Base-by-base conservation (phyloP, 2,329 filamentous ascomycete species). In the Davidsoniella neocaledoniae region DNA sequence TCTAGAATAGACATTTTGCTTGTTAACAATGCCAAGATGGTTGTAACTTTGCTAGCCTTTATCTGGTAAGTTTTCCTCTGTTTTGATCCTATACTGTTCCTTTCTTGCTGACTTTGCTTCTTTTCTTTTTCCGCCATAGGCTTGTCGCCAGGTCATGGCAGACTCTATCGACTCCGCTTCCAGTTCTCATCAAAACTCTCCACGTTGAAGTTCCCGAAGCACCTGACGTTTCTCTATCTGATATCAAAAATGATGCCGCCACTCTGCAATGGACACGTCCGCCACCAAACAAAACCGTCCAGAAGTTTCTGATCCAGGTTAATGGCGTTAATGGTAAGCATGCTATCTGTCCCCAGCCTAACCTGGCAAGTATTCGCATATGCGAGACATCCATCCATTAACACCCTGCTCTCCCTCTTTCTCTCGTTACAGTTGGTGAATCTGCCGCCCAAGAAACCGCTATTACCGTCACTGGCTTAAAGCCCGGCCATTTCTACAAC, bases 151-250 rank as follows among this genome's bases (percentile, higher is more conserved):
- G 91, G 61, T 85, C 86, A 54, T 86, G 83, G 68, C 84, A 88
- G 62, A 91, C 93, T 37, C 73, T 95, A 49, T 82, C 85, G 66
- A 94, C 90, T 58, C 87, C 90, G 21, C 86, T 94, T 51, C 85
- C 90, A 51, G 81, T 94, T 55, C 77, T 98, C 44, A 88, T 96
- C 58, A 81, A 81, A 57, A 85, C 95, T 46, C 78, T 98, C 44
- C 88, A 90, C 53, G 81, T 96, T 62, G 91, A 98, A 61, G 90
- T 98, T 47, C 91, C 91, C 54, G 81, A 87, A 55, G 74, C 86
- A 21, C 91, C 91, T 48, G 80, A 88, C 61, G 83, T 96, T 39
- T 94, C 87, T 48, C 77, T 98, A 33, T 86, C 90, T 50, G 86
- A 84, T 55, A 91, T 98, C 58, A 84, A 83, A 57, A 74, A 85